Base-by-base conservation (phyloP, 768 basidiomycete genomes). In the Tulasnella sp. region DNA sequence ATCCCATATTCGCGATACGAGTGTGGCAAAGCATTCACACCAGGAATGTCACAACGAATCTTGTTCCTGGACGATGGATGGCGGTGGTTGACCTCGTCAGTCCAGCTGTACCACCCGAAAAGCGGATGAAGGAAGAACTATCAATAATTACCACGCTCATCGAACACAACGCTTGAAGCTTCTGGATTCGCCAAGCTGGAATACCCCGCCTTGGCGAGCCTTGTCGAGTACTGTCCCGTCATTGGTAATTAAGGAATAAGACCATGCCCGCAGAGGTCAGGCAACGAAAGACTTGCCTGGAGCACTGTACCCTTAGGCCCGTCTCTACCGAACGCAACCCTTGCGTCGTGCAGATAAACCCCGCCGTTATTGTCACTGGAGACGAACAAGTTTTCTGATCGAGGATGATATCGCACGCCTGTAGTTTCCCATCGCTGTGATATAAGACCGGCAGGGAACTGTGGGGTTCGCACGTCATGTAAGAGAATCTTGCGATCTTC, bases 361-460 rank as follows among this genome's bases (percentile, higher is more conserved):
- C 9, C 32, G 15, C 58, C 58, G 19, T 15, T 48, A 1, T 24
- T 21, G 5, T 49, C 45, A n/a, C 58, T 49, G 7, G 43, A 29
- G 21, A 48, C 34, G 58, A 59, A 59, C 3, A 59, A 32, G n/a
- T 30, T 21, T 21, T 59, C 47, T 15, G 48, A 32, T n/a, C 19
- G 17, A 11, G 58, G 58, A 30, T 59, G 58, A 50, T 59, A 59
- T 32, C 41, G 47, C n/a, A 59, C 48, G 4, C 34, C 58, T 10
- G 45, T 51, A 29, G 30, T 19, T 13, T 59, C 58, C 32, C 19
- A n/a, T 7, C 26, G 15, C 9, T 24, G 43, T 15, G 1, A 7
- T 7, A 59, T n/a, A 15, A 34, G 9, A 4, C 58, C 47, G 8
- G 45, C 34, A 21, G 48, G 7, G 15, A 17, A 19, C 19, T 19